Conservation (phyloP, 1,284 basidiomycete genomes). For the Moesziomyces sp. region DNA sequence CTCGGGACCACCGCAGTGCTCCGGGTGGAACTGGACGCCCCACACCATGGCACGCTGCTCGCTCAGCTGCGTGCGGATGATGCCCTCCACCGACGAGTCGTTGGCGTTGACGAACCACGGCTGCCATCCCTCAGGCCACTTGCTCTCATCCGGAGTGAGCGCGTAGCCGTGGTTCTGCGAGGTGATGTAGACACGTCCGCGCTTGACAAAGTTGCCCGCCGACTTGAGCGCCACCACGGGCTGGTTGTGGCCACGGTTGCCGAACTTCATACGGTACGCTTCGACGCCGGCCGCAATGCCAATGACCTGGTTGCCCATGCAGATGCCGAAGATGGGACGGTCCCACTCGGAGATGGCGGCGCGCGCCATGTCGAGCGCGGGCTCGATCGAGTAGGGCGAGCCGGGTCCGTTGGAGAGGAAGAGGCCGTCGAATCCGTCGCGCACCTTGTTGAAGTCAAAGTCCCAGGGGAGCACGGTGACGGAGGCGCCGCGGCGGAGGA, state of each 20-base stretch:
- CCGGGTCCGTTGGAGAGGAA: slow-evolving; percentile 98
- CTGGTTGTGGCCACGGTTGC: slow-evolving; percentile 99
- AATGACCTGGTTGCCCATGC: slow-evolving; percentile 86
- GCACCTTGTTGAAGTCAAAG: slow-evolving; percentile 88
- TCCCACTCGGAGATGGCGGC: slow-evolving; percentile 84
- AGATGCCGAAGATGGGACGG: slow-evolving; percentile 95
- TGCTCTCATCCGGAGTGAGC: slow-evolving; percentile 57
- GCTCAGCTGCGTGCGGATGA: slow-evolving; percentile 53
- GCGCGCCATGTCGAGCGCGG: slow-evolving; percentile 81
- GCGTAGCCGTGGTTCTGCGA: slow-evolving; percentile 72
- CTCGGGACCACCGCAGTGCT: slow-evolving; percentile 66
- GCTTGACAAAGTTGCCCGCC: slow-evolving; percentile 84
- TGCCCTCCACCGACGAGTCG: slow-evolving; percentile 65
- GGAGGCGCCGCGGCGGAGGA: slow-evolving; percentile 87
- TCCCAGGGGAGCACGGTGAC: slow-evolving; percentile 98
- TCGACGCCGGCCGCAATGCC: slow-evolving; percentile 96
- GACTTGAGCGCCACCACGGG: slow-evolving; percentile 92
- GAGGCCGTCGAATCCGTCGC: slow-evolving; percentile 91
- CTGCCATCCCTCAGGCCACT: slow-evolving; percentile 65
- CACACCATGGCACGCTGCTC: slow-evolving; percentile 57
- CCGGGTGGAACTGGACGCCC: slow-evolving; percentile 67
- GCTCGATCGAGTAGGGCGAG: slow-evolving; percentile 88
- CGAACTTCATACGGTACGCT: slow-evolving; percentile 96
- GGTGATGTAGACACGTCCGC: slow-evolving; percentile 96
- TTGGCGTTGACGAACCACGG: slow-evolving; percentile 67